Conservation (phyloP, 805 yeast species). For the Candida awuae region DNA sequence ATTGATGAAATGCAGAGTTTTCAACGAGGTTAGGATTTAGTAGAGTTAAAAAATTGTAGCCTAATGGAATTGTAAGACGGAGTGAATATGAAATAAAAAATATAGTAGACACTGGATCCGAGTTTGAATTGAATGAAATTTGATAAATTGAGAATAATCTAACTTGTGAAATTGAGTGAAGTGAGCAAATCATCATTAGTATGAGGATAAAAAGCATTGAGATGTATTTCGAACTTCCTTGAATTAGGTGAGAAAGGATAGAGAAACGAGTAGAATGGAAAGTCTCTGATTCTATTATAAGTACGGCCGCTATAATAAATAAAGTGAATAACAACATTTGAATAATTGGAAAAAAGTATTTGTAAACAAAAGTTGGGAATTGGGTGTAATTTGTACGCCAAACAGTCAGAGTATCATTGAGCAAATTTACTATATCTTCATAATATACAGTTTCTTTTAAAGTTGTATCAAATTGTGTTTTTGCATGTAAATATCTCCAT, state of each 20-base stretch:
- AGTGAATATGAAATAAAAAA: constrained; percentile 77
- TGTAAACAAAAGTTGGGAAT: constrained; percentile 3
- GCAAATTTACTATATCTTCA: constrained; percentile 47
- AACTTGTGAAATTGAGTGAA: constrained; percentile 57
- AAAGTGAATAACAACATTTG: constrained; percentile 37
- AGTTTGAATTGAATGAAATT: constrained; percentile 52
- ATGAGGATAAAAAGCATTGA: constrained; percentile 38
- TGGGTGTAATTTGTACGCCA: constrained; percentile 5
- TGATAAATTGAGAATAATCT: constrained; percentile 72
- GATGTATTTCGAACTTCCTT: constrained; percentile 8
- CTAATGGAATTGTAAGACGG: constrained; percentile 72
- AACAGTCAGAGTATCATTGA: constrained; percentile 7
- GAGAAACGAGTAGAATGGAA: constrained; percentile 63
- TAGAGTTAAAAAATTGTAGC: constrained; percentile 69
- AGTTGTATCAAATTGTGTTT: constrained; percentile 47
- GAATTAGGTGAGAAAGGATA: constrained; percentile 42
- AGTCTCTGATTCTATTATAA: constrained; percentile 65
- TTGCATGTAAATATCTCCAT: constrained; percentile 44
- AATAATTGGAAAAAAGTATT: constrained; percentile 32
- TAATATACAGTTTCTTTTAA: constrained; percentile 41
- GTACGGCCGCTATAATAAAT: constrained; percentile 38
- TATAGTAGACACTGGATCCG: constrained; percentile 67
- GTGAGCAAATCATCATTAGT: constrained; percentile 63
- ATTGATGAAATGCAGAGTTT: constrained; percentile 52
- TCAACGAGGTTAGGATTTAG: constrained; percentile 31